Evolutionary conservation across 2,329 filamentous ascomycete species (phyloP), one percentile per base, ranked within the genome.

Genomic region (Ascochyta viciae-villosae): DNA sequence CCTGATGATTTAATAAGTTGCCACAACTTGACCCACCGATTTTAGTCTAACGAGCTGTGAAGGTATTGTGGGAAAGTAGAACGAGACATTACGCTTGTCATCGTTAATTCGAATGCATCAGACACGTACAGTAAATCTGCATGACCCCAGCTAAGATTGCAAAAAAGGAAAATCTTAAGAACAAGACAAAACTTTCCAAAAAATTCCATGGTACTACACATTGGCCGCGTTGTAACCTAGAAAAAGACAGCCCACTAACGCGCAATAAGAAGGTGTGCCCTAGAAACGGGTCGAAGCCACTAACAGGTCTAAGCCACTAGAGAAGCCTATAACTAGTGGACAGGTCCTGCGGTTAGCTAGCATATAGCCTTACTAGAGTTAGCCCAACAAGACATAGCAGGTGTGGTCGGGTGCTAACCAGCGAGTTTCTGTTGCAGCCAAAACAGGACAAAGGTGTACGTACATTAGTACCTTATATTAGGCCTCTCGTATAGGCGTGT

Each of bases 1-100:
- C 74, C 77, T 10, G 78, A 79, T 6, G 78, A 80, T 53, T 64
- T 81, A 54, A 72, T 56, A 3, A 37, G 47, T 4, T 31, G 43
- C 43, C 31, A 29, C 4, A 26, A 27, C 3, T 50, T 40, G 2
- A 9, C 16, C 13, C 1, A 7, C 27, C 1, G 4, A 7, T 13
- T 16, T 12, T 23, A 19, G 4, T 6, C 27, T 81, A 5, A 66
- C 81, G 15, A 6, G 80, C 4, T 10, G 1, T 15, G 44, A 3
- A 29, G 27, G 27, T 29, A 10, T 12, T 29, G 27, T 29, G 79
- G 80, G 80, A 81, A 56, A 77, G 76, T 4, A 68, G 81, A 4
- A 79, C 78, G 0, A 77, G 82, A 46, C 81, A 83, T 64, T 82
- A 64, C 39, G 60, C 60, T 1, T 53, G 50, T 13, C 54, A 59